Evolutionary conservation across 371 early-diverging fungal species (phyloP).

Genomic region (Rhizopus arrhizus): DNA sequence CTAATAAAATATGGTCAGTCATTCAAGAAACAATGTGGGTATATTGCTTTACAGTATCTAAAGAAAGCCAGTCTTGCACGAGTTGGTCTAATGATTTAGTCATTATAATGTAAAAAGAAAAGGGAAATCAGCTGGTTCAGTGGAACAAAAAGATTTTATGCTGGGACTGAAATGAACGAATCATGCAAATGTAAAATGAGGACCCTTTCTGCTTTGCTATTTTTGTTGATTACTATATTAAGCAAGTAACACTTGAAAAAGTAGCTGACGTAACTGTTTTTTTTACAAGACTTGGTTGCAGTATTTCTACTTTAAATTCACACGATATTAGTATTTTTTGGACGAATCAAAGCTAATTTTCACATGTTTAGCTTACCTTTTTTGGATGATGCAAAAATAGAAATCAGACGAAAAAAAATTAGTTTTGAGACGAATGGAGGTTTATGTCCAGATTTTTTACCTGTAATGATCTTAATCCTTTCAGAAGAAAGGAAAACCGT

Average conservation of each 20-base stretch:
- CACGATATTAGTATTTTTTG: too few species aligned
- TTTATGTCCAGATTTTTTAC: slow-evolving; percentile 3
- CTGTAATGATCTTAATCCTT: slow-evolving; percentile 12
- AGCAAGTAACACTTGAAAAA: too few species aligned
- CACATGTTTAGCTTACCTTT: background rate
- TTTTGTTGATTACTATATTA: too few species aligned
- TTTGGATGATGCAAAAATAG: background rate
- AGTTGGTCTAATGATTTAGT: slow-evolving; percentile 31
- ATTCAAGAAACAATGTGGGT: background rate
- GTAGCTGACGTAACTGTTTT: too few species aligned
- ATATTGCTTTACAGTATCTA: slow-evolving; percentile 62
- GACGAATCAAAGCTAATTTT: too few species aligned
- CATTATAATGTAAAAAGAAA: slow-evolving; percentile 4
- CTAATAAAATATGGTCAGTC: slow-evolving; percentile 30
- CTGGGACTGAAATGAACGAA: background rate
- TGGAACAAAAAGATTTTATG: slow-evolving; percentile 1
- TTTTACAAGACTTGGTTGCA: background rate
- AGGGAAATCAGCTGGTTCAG: background rate
- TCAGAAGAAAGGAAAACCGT: slow-evolving; percentile 3
- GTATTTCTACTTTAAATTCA: background rate
- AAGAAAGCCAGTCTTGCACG: slow-evolving; percentile 67
- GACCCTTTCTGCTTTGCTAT: background rate
- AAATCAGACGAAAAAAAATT: background rate
- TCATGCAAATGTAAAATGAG: background rate
- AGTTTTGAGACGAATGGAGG: too few species aligned